phyloP scores from a whole-genome alignment of 2,329 filamentous ascomycete species.

The Zymoseptoria crescenta region DNA sequence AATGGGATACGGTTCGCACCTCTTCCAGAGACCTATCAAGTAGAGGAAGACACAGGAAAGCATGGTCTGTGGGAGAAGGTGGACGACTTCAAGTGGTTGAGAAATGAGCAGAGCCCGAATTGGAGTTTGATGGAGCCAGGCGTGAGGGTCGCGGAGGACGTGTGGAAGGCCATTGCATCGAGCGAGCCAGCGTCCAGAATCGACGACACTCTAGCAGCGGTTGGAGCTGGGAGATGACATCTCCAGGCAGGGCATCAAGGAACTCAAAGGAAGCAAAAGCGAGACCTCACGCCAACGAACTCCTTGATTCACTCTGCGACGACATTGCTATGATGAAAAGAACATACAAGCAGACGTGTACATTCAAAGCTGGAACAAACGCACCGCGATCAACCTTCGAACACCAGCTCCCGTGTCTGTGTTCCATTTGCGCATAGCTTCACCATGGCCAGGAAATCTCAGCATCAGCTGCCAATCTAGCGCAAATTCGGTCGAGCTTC shows the following conservation, averaged over 20 bases:
- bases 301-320: not conserved
- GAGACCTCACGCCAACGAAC: not conserved
- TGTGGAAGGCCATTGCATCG: conserved; percentile 63
- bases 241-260: too few species aligned
- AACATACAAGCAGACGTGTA: not conserved
- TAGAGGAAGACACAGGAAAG: conserved; percentile 21
- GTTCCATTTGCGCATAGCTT: not conserved
- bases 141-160: conserved; percentile 23
- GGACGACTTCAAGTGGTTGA: conserved; percentile 97
- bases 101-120: conserved; percentile 76
- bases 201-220: conserved; percentile 54
- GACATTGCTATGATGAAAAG: not conserved
- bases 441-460: not conserved
- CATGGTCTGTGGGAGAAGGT: conserved; percentile 79
- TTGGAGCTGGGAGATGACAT: conserved; percentile 1
- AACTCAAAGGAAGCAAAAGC: not conserved
- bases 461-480: conserved; percentile 1
- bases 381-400: not conserved
- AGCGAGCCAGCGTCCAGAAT: conserved; percentile 55
- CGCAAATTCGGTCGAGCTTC: conserved; percentile 1
- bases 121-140: conserved; percentile 64
- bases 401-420: not conserved
- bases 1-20: conserved; percentile 68
- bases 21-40: conserved; percentile 54
- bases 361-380: not conserved